Conservation (phyloP, 345 rosid genomes). For the Isatis tinctoria region DNA sequence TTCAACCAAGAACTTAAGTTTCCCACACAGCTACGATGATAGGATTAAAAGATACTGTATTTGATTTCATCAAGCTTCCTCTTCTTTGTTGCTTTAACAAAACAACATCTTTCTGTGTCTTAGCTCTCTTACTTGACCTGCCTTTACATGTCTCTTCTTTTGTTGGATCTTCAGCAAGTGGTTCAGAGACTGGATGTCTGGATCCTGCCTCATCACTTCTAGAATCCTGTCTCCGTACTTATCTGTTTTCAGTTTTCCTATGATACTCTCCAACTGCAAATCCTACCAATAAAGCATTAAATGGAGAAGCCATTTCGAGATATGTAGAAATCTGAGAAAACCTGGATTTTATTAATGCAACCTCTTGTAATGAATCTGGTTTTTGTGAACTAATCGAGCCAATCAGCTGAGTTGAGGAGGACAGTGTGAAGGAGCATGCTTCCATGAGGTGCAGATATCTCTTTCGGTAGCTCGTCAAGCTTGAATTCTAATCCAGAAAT, state of each 20-base stretch:
- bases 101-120: conserved; percentile 48
- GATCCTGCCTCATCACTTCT: conserved; percentile 39
- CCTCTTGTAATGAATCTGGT: conserved; percentile 68
- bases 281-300: conserved; percentile 4
- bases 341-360: background rate
- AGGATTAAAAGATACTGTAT: background rate
- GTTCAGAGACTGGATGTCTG: conserved; percentile 18
- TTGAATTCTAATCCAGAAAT: conserved; percentile 52
- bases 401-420: conserved; percentile 73
- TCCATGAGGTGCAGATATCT: conserved; percentile 58
- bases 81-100: conserved; percentile 49
- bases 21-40: background rate
- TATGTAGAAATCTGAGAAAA: background rate
- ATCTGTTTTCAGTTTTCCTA: conserved; percentile 76
- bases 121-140: conserved; percentile 53
- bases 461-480: conserved; percentile 79
- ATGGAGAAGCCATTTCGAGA: background rate
- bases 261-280: conserved; percentile 77
- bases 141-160: conserved; percentile 36
- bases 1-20: background rate
- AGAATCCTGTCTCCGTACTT: conserved; percentile 76
- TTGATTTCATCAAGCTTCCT: conserved; percentile 25
- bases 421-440: conserved; percentile 85
- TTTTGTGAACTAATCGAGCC: conserved; percentile 47
- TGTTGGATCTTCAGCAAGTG: conserved; percentile 20